Evolutionary conservation across 352 stramenopile genomes (phyloP), one percentile per base, ranked within the genome.

Genomic region (Phytophthora podocarpi): DNA sequence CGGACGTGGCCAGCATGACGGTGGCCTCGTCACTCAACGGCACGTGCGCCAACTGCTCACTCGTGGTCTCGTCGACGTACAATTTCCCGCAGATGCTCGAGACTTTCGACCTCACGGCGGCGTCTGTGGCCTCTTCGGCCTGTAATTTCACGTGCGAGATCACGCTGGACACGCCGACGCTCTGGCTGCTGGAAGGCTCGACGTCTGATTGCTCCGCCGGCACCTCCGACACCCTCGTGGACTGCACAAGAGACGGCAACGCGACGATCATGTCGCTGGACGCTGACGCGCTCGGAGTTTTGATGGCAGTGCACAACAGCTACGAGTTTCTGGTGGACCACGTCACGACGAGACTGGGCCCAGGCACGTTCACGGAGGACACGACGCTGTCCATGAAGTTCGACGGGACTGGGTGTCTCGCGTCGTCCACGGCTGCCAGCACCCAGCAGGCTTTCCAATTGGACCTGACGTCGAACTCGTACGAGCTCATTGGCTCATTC

Each of bases 61-160:
- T 90, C 43, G 65, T 85, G 27, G 63, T 78, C 7, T 39, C 58
- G 30, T 89, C 81, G 40, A 65, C 26, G 8, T 94, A 85, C 67
- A 85, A 92, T 59, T 94, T 94, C 43, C 85, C 85, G 3, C 68
- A 74, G 42, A 77, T 92, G 68, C 72, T 94, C 31, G 52, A 72
- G 27, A 76, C 78, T n/a, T 89, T 87, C 52, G 75, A 84, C 53
- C 54, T 94, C 5, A 77, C 81, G 9, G 28, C 65, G 6, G 43
- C 52, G 18, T 85, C 71, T 7, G 59, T 94, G 13, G 21, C 51
- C 5, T 49, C 60, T 7, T 43, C 40, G 4, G 37, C 47, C 8
- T 94, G 85, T 42, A 69, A 74, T 32, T 91, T 88, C 23, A 70
- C 73, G 11, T 69, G 70, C 6, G 60, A 82, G 42, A 67, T 88